These are phyloP conservation scores for Lepidium sativum DNA, from an alignment of 345 rosid species.

Conservation along the genomic window DNA sequence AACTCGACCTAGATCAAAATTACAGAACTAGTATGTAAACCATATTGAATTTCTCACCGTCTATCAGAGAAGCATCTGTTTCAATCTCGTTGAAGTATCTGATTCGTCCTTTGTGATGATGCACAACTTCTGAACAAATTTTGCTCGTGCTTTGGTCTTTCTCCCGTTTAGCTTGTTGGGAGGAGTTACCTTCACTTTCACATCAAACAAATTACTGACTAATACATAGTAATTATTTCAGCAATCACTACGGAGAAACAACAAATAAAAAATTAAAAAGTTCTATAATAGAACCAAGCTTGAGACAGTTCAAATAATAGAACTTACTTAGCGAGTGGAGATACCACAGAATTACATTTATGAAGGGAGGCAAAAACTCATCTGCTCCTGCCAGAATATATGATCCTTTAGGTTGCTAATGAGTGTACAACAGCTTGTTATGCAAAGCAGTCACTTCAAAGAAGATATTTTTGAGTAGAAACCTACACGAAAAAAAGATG, in stretches of 20 bases:
- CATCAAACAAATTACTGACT: neutral
- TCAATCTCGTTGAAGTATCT: no score
- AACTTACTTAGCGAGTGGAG: no score
- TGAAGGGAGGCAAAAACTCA: no score
- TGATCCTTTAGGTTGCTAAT: no score
- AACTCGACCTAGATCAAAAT: neutral
- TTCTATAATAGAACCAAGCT: neutral
- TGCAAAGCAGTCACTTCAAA: no score
- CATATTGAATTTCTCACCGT: constrained; percentile 16
- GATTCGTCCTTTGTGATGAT: no score
- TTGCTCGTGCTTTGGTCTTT: no score
- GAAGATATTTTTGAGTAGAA: no score
- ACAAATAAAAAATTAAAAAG: neutral
- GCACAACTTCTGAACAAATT: no score
- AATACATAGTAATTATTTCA: neutral
- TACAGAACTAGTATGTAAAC: neutral
- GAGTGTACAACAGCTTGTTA: no score
- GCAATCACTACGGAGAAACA: neutral
- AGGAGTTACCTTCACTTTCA: constrained; percentile 48
- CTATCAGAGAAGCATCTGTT: constrained; percentile 14
- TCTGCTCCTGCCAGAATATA: no score
- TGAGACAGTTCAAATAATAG: neutral
- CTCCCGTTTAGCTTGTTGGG: constrained; percentile 43
- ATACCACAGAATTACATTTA: no score
- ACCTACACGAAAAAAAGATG: constrained; percentile 32